Evolutionary conservation across 2,329 filamentous ascomycete species (phyloP).

Genomic region (Colletotrichum eleusines): DNA sequence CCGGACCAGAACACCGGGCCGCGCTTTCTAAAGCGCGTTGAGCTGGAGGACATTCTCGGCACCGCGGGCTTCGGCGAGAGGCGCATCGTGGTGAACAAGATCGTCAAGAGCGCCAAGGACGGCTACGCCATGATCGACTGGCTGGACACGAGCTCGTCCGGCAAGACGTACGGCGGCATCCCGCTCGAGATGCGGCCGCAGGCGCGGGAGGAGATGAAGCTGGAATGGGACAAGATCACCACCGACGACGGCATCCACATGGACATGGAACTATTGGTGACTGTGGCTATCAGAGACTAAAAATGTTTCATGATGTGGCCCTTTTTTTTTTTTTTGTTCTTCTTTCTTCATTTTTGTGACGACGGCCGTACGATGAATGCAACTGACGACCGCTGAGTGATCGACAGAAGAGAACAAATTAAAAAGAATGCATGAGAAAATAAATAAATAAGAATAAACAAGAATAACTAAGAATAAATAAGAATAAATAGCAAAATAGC

Average conservation of each 20-base stretch:
- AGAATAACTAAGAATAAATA: too few relatives aligned
- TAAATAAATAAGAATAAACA: too few relatives aligned
- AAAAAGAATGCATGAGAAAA: too few relatives aligned
- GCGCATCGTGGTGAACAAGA: slow-evolving; percentile 9
- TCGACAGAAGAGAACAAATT: too few relatives aligned
- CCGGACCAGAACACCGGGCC: background rate
- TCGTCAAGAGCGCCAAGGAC: slow-evolving; percentile 19
- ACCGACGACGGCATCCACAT: slow-evolving; percentile 24
- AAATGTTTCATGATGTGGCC: background rate
- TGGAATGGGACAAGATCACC: slow-evolving; percentile 26
- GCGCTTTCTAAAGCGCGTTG: slow-evolving; percentile 19
- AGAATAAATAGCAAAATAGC: too few relatives aligned
- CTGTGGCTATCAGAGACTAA: slow-evolving; percentile 14
- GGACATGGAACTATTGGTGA: slow-evolving; percentile 22
- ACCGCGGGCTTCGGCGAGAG: slow-evolving; percentile 14
- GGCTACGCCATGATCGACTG: slow-evolving; percentile 27
- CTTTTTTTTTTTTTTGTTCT: too few relatives aligned
- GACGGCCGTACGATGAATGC: background rate
- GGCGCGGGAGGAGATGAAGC: slow-evolving; percentile 24
- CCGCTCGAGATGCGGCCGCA: slow-evolving; percentile 9
- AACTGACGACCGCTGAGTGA: background rate
- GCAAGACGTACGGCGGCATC: slow-evolving; percentile 18
- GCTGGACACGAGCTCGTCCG: slow-evolving; percentile 30
- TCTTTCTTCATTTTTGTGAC: too few relatives aligned
- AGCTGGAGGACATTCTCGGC: slow-evolving; percentile 11